Evolutionary conservation across 768 basidiomycete genomes (phyloP), one percentile per base, ranked within the genome.

Genomic region (Neoboletus magnificus): DNA sequence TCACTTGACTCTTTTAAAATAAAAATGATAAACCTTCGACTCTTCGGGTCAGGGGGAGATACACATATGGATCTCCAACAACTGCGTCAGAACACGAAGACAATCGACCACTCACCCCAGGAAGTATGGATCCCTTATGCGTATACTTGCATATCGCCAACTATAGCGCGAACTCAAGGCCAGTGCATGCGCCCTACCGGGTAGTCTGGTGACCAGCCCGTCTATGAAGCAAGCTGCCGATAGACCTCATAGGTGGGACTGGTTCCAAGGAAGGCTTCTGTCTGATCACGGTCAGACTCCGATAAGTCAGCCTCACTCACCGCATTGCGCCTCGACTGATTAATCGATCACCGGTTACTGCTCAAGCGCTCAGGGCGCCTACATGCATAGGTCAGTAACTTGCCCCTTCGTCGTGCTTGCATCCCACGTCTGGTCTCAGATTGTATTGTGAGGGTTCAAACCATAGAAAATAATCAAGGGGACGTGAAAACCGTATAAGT

Each of bases 261-360:
- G 32, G 1, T 33, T 13, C 32, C 40, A 41, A 46, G n/a, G 55
- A 35, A 45, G 32, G n/a, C n/a, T n/a, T n/a, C 37, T 27, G 36
- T 43, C 30, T 35, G 35, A 12, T 50, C 27, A 18, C 1, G 2
- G 54, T 48, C 15, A 56, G 56, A 30, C 27, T 36, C 13, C 16
- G 22, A 18, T 18, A 18, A 32, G 23, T 43, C 46, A 30, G 18
- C 29, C 23, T 23, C 15, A 56, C 58, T 60, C 58, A 60, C 52
- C 58, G 22, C 39, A 20, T n/a, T n/a, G 16, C 18, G 10, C n/a
- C 11, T 55, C 33, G 10, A 36, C 30, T 5, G 15, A 33, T 50
- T 2, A 2, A 33, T 10, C 6, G 20, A 30, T 35, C 32, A 46
- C 45, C n/a, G 4, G 22, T 18, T 13, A 12, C n/a, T 15, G 20